Evolutionary conservation across 306 rosid genomes (phyloP), one percentile per base, ranked within the genome.

Genomic region (Gillenia trifoliata): DNA sequence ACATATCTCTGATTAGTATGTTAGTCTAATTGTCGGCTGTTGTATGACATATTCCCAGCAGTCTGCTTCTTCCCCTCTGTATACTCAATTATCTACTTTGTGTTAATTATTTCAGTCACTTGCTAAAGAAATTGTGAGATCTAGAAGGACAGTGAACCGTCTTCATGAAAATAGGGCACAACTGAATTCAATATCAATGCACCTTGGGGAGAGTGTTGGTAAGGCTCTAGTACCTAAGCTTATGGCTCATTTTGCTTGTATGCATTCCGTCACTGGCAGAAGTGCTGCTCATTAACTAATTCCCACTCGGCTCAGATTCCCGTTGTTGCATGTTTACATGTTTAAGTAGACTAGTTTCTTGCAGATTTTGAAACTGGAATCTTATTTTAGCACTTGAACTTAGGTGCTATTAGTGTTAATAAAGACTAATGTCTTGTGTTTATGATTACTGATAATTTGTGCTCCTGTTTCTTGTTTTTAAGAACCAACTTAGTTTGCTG

Each of bases 161-260:
- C 96, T 95, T 78, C 81, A 95, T 61, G 99, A 95, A 83, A 95
- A 95, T 77, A 90, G 82, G 83, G 98, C 99, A 0, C 97, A 95
- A 66, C 78, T 95, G 83, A 95, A 90, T 84, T 95, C 99, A 38
- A 94, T 92, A 87, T 92, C 99, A 47, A 94, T 94, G 99, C 99
- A 94, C 83, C 98, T 94, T 68, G 99, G 99, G 30, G 99, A 94
- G 86, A 94, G 99, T 76, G 98, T 92, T 77, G 99, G 99, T 94
- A 90, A n/a, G 71, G 69, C 56, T 77, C 12, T 70, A 6, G 10
- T 64, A 57, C 36, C 8, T 16, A 60, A 66, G 41, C 15, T 41
- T 52, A 25, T 38, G 23, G 55, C 45, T 73, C 30, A 34, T 1
- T 57, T 11, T 61, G 40, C 31, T 15, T 49, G 15, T 19, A 22